A percentile compares a stretch with the other conserved stretches of the same genome.
Conservation (phyloP, 192 early-diverging fungal species). For the Spizellomyces punctatus region DNA sequence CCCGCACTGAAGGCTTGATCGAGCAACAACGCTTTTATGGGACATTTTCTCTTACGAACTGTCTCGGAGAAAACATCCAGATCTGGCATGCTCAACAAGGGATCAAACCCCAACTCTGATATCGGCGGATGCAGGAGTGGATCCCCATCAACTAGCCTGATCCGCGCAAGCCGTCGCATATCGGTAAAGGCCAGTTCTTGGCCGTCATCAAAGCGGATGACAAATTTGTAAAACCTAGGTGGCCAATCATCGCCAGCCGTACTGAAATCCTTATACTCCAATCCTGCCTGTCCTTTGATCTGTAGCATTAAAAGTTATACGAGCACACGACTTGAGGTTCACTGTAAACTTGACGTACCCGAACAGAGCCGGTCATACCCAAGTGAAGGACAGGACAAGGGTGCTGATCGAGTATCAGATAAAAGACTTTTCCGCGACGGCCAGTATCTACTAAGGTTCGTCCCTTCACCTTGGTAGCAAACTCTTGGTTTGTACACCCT, state of each 20-base stretch:
- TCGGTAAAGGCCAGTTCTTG: conserved; percentile 61
- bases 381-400: conserved; percentile 65
- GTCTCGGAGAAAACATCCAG: conserved; percentile 48
- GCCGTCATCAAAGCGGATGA: conserved; percentile 45
- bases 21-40: conserved; percentile 76
- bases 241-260: conserved; percentile 60
- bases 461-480: conserved; percentile 43
- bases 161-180: conserved; percentile 65
- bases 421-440: conserved; percentile 79
- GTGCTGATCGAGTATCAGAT: conserved; percentile 45
- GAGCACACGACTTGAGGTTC: not conserved
- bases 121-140: conserved; percentile 54
- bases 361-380: conserved; percentile 64
- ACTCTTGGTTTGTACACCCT: conserved; percentile 29
- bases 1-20: conserved; percentile 79
- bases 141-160: conserved; percentile 60
- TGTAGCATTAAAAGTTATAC: not conserved
- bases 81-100: conserved; percentile 57
- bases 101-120: conserved; percentile 77
- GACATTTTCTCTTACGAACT: conserved; percentile 43
- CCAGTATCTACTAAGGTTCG: conserved; percentile 62
- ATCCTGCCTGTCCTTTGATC: conserved; percentile 35
- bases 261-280: conserved; percentile 43
- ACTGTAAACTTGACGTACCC: not conserved
- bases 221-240: conserved; percentile 70